Evolutionary conservation across 106 monocot species (phyloP), one percentile per base, ranked within the genome.

Genomic region (Chionographis japonica): DNA sequence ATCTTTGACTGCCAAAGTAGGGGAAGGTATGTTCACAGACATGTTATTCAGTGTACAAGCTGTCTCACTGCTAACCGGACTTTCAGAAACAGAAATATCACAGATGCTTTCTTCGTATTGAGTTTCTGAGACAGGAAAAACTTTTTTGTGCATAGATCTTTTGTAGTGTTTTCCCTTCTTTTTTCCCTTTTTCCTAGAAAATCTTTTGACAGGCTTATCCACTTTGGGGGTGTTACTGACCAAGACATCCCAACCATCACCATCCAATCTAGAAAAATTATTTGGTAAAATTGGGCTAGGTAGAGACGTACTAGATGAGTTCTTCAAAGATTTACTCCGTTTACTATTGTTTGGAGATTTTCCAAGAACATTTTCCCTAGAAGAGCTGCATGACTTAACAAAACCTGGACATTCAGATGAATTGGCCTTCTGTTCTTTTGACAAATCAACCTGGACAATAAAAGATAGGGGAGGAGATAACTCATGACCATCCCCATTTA

Each of bases 91-190:
- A 67, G 72, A 43, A 37, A 12, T 59, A 12, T 9, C 46, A 39
- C 12, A 37, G 2, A 65, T 57, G n/a, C 39, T 63, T 52, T 41
- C 66, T 35, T 58, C 64, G 51, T 17, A 20, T 6, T 59, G 40
- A 15, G 38, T 40, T 69, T 51, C 51, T 42, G 12, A n/a, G 12
- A 27, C 67, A 54, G 6, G 52, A 63, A 37, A 68, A 41, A 42
- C 63, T 36, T 69, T 70, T 35, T 56, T 63, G 52, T 37, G 50
- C 43, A 46, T 46, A n/a, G 38, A 58, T 69, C 5, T 46, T 67
- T 74, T 80, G 65, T 49, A 52, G 3, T 63, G 74, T 52, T 80
- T 80, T n/a, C 80, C 74, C 35, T 74, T 74, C 80, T 74, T 80
- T 57, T 74, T 80, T 14, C 60, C 64, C 49, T 74, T 80, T 58